A percentile compares a stretch with the other conserved stretches of the same genome.
These are phyloP conservation scores for carrot (Daucus carota) DNA, from an alignment of 129 eudicot species.

Conservation along the genomic window DNA sequence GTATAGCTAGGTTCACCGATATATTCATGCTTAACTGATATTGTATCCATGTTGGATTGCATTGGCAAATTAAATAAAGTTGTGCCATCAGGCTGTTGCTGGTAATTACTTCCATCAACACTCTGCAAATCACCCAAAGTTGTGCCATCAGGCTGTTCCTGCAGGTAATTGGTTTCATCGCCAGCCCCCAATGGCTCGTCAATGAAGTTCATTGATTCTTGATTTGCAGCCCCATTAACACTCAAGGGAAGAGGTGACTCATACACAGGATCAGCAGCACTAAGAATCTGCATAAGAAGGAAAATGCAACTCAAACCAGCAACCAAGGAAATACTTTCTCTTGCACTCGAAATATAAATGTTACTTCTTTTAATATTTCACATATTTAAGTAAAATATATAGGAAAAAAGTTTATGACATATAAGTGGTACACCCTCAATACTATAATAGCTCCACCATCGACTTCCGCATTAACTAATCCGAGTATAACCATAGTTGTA, in stretches of 20 bases:
- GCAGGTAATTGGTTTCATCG: constrained; percentile 21
- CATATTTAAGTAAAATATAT: not conserved
- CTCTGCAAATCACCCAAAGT: constrained; percentile 39
- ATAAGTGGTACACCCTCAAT: not conserved
- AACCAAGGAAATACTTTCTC: not conserved
- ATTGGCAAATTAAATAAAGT: constrained; percentile 41
- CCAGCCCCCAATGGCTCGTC: constrained; percentile 17
- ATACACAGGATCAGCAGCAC: constrained; percentile 36
- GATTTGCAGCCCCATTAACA: constrained; percentile 25
- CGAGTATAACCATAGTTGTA: no score
- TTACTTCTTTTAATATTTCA: no score
- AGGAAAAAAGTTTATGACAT: not conserved
- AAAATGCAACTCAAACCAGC: not conserved
- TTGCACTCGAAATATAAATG: not conserved
- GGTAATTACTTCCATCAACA: constrained; percentile 10
- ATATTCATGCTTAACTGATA: constrained; percentile 56
- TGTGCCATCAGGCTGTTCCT: constrained; percentile 34
- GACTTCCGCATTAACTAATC: no score
- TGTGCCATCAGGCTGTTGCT: constrained; percentile 33
- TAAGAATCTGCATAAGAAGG: constrained; percentile 51
- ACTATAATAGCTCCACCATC: not conserved
- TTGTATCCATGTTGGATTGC: constrained; percentile 29
- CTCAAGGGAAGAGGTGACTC: constrained; percentile 32
- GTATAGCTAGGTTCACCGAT: constrained; percentile 30
- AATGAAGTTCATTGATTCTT: no score